Evolutionary conservation across 202 grass and related monocot genomes (phyloP).

Genomic region (Hordeum pubiflorum): DNA sequence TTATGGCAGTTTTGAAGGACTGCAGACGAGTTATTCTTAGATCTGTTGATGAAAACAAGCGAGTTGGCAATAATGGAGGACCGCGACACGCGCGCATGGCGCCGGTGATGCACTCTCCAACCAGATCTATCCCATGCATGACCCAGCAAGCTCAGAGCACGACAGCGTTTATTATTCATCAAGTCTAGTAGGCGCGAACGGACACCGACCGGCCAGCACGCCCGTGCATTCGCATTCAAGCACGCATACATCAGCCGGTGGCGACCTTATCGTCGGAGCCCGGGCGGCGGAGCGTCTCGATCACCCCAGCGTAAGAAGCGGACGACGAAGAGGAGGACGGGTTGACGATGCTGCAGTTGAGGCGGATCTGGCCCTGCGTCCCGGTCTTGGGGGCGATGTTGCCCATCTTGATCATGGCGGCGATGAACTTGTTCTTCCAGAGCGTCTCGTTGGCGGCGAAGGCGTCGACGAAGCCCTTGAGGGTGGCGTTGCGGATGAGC

Average conservation of each 20-base stretch:
- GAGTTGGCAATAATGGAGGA: not conserved
- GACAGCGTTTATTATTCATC: not conserved
- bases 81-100: too few relatives aligned
- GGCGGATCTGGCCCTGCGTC: slow-evolving; percentile 36
- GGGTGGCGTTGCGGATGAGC: slow-evolving; percentile 43
- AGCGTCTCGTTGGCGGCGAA: slow-evolving; percentile 43
- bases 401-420: slow-evolving; percentile 76
- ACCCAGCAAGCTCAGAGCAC: too few relatives aligned
- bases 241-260: not conserved
- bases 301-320: not conserved
- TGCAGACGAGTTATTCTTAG: too few relatives aligned
- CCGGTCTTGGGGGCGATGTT: slow-evolving; percentile 38
- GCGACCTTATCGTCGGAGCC: not conserved
- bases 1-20: not conserved
- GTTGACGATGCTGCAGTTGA: slow-evolving; percentile 69
- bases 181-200: not conserved
- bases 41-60: not conserved
- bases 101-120: not conserved
- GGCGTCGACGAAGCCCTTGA: slow-evolving; percentile 9
- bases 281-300: slow-evolving; percentile 7
- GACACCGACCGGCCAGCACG: not conserved
- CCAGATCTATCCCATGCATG: not conserved
- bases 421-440: slow-evolving; percentile 50
- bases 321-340: not conserved
- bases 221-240: not conserved